Base-by-base conservation (phyloP, 1,139 yeast genomes). In the Sugiyamaella japonica region DNA sequence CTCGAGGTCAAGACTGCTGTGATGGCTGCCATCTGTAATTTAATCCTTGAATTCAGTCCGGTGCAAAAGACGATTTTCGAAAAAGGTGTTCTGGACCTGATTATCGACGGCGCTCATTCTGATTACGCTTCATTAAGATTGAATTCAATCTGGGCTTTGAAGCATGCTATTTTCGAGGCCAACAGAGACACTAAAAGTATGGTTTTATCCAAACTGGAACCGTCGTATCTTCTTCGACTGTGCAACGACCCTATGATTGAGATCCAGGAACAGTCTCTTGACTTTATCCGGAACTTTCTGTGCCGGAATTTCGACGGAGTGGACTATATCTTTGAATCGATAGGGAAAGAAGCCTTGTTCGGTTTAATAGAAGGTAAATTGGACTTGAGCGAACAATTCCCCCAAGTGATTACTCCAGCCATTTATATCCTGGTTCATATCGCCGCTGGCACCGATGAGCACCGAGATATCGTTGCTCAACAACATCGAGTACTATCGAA, bases 41-140 rank as follows among this genome's bases (percentile, higher is more conserved):
- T 89, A 53, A 83, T 88, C 9, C 77, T 89, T 31, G 97, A 89
- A 59, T 89, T 89, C 67, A 84, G 91, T 53, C 86, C 93, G 1
- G 75, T 88, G 61, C 79, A 89, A 52, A 74, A 78, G 48, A 77
- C 77, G 48, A 75, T 87, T 53, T 72, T 85, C 36, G 78, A 81
- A 17, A 76, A 80, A 58, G 87, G 83, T 2, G 71, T 81, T 3
- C 75, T 87, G 41, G 73, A 79, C 5, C 67, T 77, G 2, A 76
- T 84, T 48, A 71, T 75, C 48, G 76, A 70, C 2, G 68, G 71
- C 7, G 63, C 71, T n/a, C 61, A 62, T 37, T 66, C 73, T 3
- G 43, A 52, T 3, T 65, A 69, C 52, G 59, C 67, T 2, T 73
- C 69, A 70, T 56, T 82, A 25, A 72, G 78, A 15, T 67, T 77